Percentiles rank a stretch among this genome's conserved stretches.
Evolutionary conservation across 176 grass and related monocot genomes (phyloP).

Genomic region (Secale cereale): DNA sequence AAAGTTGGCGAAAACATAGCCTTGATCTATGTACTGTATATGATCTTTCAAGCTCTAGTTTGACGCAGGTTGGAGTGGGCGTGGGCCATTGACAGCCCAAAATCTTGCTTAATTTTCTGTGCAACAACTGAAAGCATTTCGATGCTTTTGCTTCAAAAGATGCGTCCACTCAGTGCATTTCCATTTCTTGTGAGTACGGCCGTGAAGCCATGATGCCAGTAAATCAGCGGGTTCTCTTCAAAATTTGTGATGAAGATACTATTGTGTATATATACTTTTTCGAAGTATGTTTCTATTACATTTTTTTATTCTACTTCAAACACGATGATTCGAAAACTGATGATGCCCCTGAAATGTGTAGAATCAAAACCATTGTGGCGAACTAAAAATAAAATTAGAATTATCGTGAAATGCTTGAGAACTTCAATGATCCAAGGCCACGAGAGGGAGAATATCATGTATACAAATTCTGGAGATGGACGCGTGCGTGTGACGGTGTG

Average conservation of each 20-base stretch:
- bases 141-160: conserved; percentile 45
- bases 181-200: background rate
- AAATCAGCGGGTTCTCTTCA: background rate
- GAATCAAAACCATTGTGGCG: background rate
- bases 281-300: too few relatives aligned
- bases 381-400: background rate
- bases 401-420: background rate
- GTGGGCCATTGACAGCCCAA: conserved; percentile 44
- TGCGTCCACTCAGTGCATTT: background rate
- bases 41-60: conserved; percentile 29
- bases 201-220: background rate
- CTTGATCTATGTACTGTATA: background rate
- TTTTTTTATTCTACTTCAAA: background rate
- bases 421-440: background rate
- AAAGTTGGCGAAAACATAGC: conserved; percentile 23
- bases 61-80: conserved; percentile 19
- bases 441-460: background rate
- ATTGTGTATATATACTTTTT: background rate
- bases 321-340: background rate
- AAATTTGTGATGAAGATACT: background rate
- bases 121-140: conserved; percentile 32
- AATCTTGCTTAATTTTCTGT: conserved; percentile 48
- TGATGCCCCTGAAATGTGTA: background rate
- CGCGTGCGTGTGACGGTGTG: background rate
- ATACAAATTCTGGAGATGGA: background rate